These are phyloP conservation scores for Talaromyces atroroseus DNA, from an alignment of 2,329 filamentous ascomycete species.

Conservation along the genomic window DNA sequence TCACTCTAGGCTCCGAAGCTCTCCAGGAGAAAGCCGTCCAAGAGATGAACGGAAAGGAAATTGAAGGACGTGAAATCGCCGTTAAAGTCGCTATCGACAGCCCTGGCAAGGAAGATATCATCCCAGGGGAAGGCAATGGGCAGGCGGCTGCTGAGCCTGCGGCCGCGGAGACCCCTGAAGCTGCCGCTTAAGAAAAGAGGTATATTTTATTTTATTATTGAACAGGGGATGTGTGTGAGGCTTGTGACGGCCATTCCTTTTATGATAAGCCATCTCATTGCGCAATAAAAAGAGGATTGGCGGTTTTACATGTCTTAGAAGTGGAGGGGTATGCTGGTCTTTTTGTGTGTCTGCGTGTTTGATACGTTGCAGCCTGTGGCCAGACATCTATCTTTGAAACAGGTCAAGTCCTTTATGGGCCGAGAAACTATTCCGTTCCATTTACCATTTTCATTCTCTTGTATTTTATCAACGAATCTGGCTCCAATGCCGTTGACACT, in stretches of 20 bases:
- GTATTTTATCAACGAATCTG: neutral
- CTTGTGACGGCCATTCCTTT: slow-evolving; percentile 11
- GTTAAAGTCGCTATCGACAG: slow-evolving; percentile 99
- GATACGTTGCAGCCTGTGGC: slow-evolving; percentile 10
- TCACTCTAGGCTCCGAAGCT: slow-evolving; percentile 91
- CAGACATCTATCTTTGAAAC: slow-evolving; percentile 8
- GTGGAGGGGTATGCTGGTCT: slow-evolving; percentile 4
- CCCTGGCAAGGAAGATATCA: slow-evolving; percentile 89
- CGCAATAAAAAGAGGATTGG: neutral
- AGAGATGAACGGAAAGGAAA: slow-evolving; percentile 99
- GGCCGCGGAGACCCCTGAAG: slow-evolving; percentile 41
- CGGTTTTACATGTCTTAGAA: slow-evolving; percentile 11
- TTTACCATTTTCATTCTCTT: slow-evolving; percentile 1
- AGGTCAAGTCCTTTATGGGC: slow-evolving; percentile 3
- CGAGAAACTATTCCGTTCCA: slow-evolving; percentile 6
- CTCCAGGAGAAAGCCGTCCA: slow-evolving; percentile 92
- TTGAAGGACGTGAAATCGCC: slow-evolving; percentile 96
- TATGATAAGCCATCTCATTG: slow-evolving; percentile 11
- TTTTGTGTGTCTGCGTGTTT: slow-evolving; percentile 11
- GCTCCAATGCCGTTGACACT: neutral
- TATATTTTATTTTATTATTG: slow-evolving; percentile 6
- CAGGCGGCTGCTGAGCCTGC: slow-evolving; percentile 23
- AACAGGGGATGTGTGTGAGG: slow-evolving; percentile 13
- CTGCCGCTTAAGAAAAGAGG: slow-evolving; percentile 27
- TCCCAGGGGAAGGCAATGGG: slow-evolving; percentile 13